Percentiles rank a stretch among this genome's conserved stretches.
These are phyloP conservation scores for Cyphellophora attinorum DNA, from an alignment of 2,329 filamentous ascomycete genomes.

Conservation along the genomic window DNA sequence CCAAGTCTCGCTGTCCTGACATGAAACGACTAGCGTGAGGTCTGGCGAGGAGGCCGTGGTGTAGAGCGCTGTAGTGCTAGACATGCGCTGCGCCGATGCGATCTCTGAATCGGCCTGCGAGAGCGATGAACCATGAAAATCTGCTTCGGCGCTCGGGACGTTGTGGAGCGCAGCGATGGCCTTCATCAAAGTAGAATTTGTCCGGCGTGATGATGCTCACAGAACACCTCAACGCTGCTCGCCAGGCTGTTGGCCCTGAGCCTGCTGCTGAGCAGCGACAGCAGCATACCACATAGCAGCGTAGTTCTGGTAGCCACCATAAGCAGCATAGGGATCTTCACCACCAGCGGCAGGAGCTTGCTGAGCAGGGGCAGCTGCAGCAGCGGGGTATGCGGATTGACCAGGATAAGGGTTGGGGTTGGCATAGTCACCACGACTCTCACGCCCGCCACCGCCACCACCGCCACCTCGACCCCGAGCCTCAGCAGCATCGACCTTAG, in stretches of 20 bases:
- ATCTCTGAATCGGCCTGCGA: too few relatives aligned
- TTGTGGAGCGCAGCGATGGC: too few relatives aligned
- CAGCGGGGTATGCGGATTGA: constrained; percentile 27
- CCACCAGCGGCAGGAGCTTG: constrained; percentile 37
- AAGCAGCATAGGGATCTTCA: constrained; percentile 66
- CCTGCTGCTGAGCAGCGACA: constrained; percentile 44
- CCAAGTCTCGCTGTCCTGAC: too few relatives aligned
- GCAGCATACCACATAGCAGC: constrained; percentile 73
- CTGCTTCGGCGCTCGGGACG: too few relatives aligned
- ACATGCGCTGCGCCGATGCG: too few relatives aligned
- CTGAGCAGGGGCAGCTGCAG: constrained; percentile 19
- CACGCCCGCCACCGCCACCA: constrained; percentile 30
- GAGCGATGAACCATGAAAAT: too few relatives aligned
- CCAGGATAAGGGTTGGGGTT: constrained; percentile 23
- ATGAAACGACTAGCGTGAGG: too few relatives aligned
- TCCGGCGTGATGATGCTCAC: too few relatives aligned
- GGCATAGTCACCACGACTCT: constrained; percentile 26
- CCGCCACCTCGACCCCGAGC: constrained; percentile 32
- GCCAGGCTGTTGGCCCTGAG: constrained; percentile 20
- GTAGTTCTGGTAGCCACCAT: constrained; percentile 76
- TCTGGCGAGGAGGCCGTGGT: too few relatives aligned
- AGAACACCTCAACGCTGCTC: constrained; percentile 21
- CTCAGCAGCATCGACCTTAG: constrained; percentile 78
- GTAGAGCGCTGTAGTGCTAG: too few relatives aligned
- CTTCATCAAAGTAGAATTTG: too few relatives aligned